Evolutionary conservation across 2,329 filamentous ascomycete genomes (phyloP).

Genomic region (Blumeriella jaapii): DNA sequence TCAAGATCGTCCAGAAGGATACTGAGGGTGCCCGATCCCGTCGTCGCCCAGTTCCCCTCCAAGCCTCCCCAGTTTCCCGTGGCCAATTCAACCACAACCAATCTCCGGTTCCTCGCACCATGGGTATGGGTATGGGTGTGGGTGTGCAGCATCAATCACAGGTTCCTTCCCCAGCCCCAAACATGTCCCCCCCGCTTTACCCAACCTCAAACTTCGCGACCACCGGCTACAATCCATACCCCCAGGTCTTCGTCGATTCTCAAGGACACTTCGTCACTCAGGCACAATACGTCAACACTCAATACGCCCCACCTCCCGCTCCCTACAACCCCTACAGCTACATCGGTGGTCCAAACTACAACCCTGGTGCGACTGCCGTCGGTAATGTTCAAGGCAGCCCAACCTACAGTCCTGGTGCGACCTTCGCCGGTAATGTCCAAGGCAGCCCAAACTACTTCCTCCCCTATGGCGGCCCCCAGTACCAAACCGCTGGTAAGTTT

Average conservation of each 20-base stretch:
- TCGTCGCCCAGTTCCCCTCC: no score
- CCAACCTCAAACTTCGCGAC: slow-evolving; percentile 11
- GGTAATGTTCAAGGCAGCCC: slow-evolving; percentile 11
- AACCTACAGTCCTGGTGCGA: slow-evolving; percentile 7
- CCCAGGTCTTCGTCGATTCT: slow-evolving; percentile 6
- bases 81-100: slow-evolving; percentile 7
- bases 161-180: slow-evolving; percentile 10
- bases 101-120: slow-evolving; percentile 12
- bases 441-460: slow-evolving; percentile 14
- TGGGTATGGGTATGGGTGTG: slow-evolving; percentile 5
- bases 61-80: no score
- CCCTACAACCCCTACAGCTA: slow-evolving; percentile 15
- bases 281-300: slow-evolving; percentile 14
- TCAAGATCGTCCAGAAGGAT: slow-evolving; percentile 25
- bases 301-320: slow-evolving; percentile 3
- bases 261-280: slow-evolving; percentile 13
- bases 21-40: slow-evolving; percentile 15
- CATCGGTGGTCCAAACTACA: slow-evolving; percentile 9
- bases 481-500: slow-evolving; percentile 6
- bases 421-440: slow-evolving; percentile 4
- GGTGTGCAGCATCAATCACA: no score
- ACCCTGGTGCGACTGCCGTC: slow-evolving; percentile 4
- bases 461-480: no score
- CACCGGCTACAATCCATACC: no score
- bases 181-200: slow-evolving; percentile 12